A percentile compares a stretch with the other conserved stretches of the same genome.
Evolutionary conservation across 2,329 filamentous ascomycete species (phyloP).

Genomic region (Penicillium sp.): DNA sequence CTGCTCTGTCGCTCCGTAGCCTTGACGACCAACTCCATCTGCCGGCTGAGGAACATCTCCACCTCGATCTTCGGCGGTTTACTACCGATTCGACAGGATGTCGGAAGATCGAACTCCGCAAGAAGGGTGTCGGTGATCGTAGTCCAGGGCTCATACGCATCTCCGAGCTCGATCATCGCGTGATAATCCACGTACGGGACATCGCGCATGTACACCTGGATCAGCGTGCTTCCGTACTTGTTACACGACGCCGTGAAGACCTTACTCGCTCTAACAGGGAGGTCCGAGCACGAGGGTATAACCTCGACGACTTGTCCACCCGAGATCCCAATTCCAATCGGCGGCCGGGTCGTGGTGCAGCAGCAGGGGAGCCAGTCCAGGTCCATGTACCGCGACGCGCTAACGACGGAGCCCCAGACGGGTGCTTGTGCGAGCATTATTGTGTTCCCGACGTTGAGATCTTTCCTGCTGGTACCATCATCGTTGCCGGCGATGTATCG

Average conservation of each 20-base stretch:
- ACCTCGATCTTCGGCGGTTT: neutral
- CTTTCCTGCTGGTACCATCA: neutral
- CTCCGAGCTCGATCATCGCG: neutral
- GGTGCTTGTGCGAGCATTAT: neutral
- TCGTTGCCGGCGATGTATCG: neutral
- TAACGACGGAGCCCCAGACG: neutral
- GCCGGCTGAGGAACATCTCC: neutral
- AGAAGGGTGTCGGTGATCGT: neutral
- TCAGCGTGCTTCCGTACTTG: neutral
- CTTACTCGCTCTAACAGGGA: neutral
- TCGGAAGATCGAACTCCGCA: neutral
- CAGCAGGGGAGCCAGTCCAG: neutral
- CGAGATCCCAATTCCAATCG: neutral
- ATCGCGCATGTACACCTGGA: neutral
- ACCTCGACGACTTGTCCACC: neutral
- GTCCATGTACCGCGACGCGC: neutral
- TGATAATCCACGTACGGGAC: neutral
- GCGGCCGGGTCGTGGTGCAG: neutral
- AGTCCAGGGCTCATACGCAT: neutral
- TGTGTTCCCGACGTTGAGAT: neutral
- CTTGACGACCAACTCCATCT: neutral
- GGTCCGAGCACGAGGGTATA: neutral
- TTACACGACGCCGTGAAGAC: neutral
- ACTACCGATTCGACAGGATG: too few relatives aligned
- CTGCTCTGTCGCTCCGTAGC: neutral